phyloP scores from a whole-genome alignment of 2,329 filamentous ascomycete genomes.

The Cercospora zeina region DNA sequence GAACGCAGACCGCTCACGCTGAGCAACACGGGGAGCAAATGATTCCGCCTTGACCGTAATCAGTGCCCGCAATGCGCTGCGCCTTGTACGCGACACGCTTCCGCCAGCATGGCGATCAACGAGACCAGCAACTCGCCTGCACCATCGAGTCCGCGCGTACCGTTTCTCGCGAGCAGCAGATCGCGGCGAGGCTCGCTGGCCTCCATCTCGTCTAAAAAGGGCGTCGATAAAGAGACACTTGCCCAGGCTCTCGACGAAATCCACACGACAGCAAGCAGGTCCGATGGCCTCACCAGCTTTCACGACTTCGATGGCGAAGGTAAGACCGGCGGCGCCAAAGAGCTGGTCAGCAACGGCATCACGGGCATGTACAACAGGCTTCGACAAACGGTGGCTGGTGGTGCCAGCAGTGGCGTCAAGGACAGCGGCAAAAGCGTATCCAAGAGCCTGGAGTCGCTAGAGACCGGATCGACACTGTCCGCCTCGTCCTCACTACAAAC shows the following conservation, averaged over 20 bases:
- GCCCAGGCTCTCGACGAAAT: conserved; percentile 81
- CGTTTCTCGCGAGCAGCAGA: conserved; percentile 35
- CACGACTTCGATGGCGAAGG: conserved; percentile 85
- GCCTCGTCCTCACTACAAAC: conserved; percentile 24
- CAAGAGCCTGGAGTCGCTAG: conserved; percentile 33
- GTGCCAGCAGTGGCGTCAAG: conserved; percentile 18
- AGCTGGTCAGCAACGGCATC: conserved; percentile 51
- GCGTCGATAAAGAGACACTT: conserved; percentile 69
- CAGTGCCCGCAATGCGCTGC: background rate
- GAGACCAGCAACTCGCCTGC: conserved; percentile 32
- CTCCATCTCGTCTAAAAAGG: conserved; percentile 41
- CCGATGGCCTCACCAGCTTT: conserved; percentile 83
- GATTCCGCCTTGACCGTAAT: background rate
- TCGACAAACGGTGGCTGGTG: conserved; percentile 47
- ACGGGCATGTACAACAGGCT: conserved; percentile 87
- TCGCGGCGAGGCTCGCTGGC: conserved; percentile 44
- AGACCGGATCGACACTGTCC: conserved; percentile 27
- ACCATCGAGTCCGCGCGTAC: conserved; percentile 33
- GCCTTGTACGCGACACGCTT: background rate
- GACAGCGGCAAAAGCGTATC: conserved; percentile 28
- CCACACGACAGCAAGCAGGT: conserved; percentile 83
- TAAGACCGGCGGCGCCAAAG: conserved; percentile 38
- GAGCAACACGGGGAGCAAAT: background rate
- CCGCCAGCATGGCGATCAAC: conserved; percentile 33
- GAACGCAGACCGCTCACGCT: background rate